Evolutionary conservation across 352 stramenopile species (phyloP).

Genomic region (Globisporangium mamillatum): DNA sequence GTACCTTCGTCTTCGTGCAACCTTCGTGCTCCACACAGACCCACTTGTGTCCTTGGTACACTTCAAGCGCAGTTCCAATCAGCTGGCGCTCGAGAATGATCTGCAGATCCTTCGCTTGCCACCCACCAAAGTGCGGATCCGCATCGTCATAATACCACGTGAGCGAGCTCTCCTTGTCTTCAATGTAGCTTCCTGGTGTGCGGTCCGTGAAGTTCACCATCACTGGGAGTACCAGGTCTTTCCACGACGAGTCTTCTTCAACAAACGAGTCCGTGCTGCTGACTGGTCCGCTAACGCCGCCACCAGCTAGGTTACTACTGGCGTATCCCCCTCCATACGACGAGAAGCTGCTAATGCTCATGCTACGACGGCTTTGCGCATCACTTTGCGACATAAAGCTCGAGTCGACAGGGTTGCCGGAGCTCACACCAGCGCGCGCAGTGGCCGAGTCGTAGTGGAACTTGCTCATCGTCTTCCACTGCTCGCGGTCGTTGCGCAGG

Average conservation of each 20-base stretch:
- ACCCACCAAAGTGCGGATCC: slow-evolving; percentile 82
- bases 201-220: slow-evolving; percentile 78
- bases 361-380: slow-evolving; percentile 22
- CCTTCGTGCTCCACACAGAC: slow-evolving; percentile 81
- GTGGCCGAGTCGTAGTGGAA: slow-evolving; percentile 69
- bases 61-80: slow-evolving; percentile 80
- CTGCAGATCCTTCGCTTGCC: slow-evolving; percentile 89
- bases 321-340: slow-evolving; percentile 26
- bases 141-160: slow-evolving; percentile 88
- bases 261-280: slow-evolving; percentile 49
- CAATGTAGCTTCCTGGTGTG: slow-evolving; percentile 77
- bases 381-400: slow-evolving; percentile 35
- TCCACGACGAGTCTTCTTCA: slow-evolving; percentile 69
- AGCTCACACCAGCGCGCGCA: slow-evolving; percentile 29
- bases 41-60: slow-evolving; percentile 82
- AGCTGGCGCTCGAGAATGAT: slow-evolving; percentile 87
- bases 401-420: slow-evolving; percentile 28
- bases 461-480: slow-evolving; percentile 85
- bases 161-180: slow-evolving; percentile 83
- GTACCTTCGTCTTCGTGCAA: slow-evolving; percentile 73
- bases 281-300: slow-evolving; percentile 21
- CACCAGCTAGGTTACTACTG: slow-evolving; percentile 13
- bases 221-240: slow-evolving; percentile 72
- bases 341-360: slow-evolving; percentile 52
- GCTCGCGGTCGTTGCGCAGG: slow-evolving; percentile 58